These are phyloP conservation scores for Evansstolkia leycettana DNA, from an alignment of 495 filamentous ascomycete species.

Conservation along the genomic window DNA sequence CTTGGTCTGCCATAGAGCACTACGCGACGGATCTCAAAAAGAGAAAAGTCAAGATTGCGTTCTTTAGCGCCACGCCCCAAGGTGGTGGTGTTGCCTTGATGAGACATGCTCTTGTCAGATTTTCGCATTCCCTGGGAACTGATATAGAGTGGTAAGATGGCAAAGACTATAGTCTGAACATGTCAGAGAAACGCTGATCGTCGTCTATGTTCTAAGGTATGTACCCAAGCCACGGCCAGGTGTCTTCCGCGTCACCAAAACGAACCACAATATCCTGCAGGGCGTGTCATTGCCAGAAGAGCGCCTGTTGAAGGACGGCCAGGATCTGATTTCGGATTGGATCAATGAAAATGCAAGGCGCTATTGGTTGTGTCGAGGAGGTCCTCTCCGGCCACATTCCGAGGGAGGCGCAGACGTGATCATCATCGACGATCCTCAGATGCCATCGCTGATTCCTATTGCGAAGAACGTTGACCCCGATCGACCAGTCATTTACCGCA, in stretches of 20 bases:
- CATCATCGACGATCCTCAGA: constrained; percentile 78
- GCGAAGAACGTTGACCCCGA: constrained; percentile 59
- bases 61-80: constrained; percentile 79
- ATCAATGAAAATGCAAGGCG: constrained; percentile 62
- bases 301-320: constrained; percentile 47
- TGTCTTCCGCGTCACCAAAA: constrained; percentile 82
- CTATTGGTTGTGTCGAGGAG: constrained; percentile 61
- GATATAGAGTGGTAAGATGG: constrained; percentile 62
- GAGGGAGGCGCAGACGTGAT: constrained; percentile 73
- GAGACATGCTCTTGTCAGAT: constrained; percentile 72
- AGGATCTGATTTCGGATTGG: constrained; percentile 54
- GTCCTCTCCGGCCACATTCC: constrained; percentile 52
- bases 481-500: constrained; percentile 68
- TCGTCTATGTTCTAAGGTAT: constrained; percentile 41
- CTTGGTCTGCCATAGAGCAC: constrained; percentile 58
- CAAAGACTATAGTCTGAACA: constrained; percentile 1
- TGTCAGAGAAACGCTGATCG: constrained; percentile 1
- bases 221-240: constrained; percentile 77
- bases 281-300: constrained; percentile 56
- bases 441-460: constrained; percentile 70
- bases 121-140: constrained; percentile 54
- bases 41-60: constrained; percentile 60
- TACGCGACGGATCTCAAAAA: constrained; percentile 56
- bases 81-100: constrained; percentile 83
- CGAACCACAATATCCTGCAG: constrained; percentile 86